A percentile compares a stretch with the other conserved stretches of the same genome.
Evolutionary conservation across 129 eudicot genomes (phyloP).

Genomic region (Silybum marianum): DNA sequence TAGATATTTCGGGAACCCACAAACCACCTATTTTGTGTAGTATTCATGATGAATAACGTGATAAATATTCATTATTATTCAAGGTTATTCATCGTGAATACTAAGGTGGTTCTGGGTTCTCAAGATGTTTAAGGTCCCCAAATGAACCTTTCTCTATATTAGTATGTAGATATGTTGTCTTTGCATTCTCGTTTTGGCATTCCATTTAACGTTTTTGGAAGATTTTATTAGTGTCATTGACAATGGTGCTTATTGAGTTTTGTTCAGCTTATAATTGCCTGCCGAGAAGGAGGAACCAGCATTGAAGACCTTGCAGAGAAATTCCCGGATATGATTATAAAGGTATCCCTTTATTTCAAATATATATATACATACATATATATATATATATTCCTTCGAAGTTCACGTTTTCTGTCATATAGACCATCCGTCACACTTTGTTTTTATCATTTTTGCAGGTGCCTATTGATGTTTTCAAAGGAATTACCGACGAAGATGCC

Average conservation of each 20-base stretch:
- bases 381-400: background rate
- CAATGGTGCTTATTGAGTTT: slow-evolving; percentile 15
- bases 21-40: background rate
- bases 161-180: background rate
- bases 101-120: background rate
- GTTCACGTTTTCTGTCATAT: background rate
- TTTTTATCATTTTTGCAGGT: slow-evolving; percentile 46
- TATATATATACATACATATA: background rate
- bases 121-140: background rate
- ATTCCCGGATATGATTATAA: slow-evolving; percentile 90
- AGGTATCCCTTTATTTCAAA: slow-evolving; percentile 44
- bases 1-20: background rate
- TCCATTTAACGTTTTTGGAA: background rate
- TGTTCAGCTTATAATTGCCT: slow-evolving; percentile 84
- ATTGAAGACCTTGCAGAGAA: slow-evolving; percentile 99
- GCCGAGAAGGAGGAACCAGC: slow-evolving; percentile 95
- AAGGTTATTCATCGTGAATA: background rate
- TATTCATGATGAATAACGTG: background rate
- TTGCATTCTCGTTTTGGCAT: background rate
- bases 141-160: background rate
- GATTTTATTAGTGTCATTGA: background rate
- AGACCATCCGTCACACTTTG: background rate
- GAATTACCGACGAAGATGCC: slow-evolving; percentile 98
- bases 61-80: too few species aligned
- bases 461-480: slow-evolving; percentile 90